Percentiles rank a stretch among this genome's conserved stretches.
These are phyloP conservation scores for Yamadazyma taylorii DNA, from an alignment of 1,139 yeast species.

Conservation along the genomic window DNA sequence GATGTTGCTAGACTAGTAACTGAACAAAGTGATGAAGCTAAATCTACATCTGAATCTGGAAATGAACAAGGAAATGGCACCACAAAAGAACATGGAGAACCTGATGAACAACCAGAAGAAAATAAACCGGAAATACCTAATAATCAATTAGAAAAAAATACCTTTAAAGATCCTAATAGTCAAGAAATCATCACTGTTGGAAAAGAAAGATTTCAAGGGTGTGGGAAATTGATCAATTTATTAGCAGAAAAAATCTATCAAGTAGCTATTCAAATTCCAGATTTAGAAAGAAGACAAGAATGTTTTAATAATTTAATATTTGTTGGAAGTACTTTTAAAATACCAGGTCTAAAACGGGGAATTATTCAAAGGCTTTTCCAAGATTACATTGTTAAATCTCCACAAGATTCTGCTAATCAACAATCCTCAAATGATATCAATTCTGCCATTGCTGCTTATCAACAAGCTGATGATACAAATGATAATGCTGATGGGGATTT, in stretches of 20 bases:
- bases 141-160: slow-evolving; percentile 63
- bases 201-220: slow-evolving; percentile 83
- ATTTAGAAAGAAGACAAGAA: slow-evolving; percentile 72
- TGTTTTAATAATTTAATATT: slow-evolving; percentile 84
- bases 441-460: slow-evolving; percentile 45
- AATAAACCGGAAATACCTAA: slow-evolving; percentile 40
- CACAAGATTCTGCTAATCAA: slow-evolving; percentile 29
- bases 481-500: slow-evolving; percentile 29
- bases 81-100: slow-evolving; percentile 20
- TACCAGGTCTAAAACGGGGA: slow-evolving; percentile 77
- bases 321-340: slow-evolving; percentile 72
- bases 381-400: slow-evolving; percentile 51
- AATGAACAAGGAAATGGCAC: slow-evolving; percentile 2
- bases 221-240: slow-evolving; percentile 53
- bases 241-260: slow-evolving; percentile 57
- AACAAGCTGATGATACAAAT: slow-evolving; percentile 38
- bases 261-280: slow-evolving; percentile 57
- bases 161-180: slow-evolving; percentile 56
- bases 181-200: slow-evolving; percentile 67
- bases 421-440: slow-evolving; percentile 32
- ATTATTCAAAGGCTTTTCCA: slow-evolving; percentile 58
- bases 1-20: slow-evolving; percentile 92
- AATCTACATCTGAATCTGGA: slow-evolving; percentile 5
- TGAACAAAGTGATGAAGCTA: slow-evolving; percentile 34
- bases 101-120: slow-evolving; percentile 27